A percentile compares a stretch with the other conserved stretches of the same genome.
These are phyloP conservation scores for Clarireedia hainanense DNA, from an alignment of 2,329 filamentous ascomycete genomes.

Conservation along the genomic window DNA sequence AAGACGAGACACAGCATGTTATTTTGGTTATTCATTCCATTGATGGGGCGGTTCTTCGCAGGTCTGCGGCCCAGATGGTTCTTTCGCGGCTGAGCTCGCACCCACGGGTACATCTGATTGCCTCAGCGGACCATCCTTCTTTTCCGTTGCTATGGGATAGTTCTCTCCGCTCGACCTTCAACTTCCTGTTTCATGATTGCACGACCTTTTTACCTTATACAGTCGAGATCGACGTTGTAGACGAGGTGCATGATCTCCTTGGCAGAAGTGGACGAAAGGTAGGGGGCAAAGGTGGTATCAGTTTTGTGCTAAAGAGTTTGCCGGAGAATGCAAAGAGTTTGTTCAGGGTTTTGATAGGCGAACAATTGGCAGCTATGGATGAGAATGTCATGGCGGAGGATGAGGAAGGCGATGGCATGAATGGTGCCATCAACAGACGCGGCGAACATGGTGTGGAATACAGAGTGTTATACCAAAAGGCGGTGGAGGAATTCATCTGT, in stretches of 20 bases:
- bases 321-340: constrained; percentile 87
- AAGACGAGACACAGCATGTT: constrained; percentile 39
- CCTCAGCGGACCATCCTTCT: constrained; percentile 80
- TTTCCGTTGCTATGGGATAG: constrained; percentile 88
- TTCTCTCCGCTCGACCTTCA: constrained; percentile 71
- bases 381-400: constrained; percentile 37
- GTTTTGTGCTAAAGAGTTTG: constrained; percentile 81
- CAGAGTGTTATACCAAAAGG: constrained; percentile 85
- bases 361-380: constrained; percentile 66
- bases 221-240: constrained; percentile 73
- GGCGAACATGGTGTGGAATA: constrained; percentile 70
- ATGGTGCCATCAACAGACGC: constrained; percentile 12
- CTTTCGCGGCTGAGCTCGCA: constrained; percentile 72
- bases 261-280: constrained; percentile 72
- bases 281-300: constrained; percentile 84
- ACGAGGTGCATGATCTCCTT: constrained; percentile 81
- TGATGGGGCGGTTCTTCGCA: constrained; percentile 71
- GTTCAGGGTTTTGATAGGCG: constrained; percentile 76
- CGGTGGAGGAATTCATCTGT: constrained; percentile 93
- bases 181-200: constrained; percentile 87
- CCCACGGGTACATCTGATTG: constrained; percentile 62
- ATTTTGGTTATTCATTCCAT: constrained; percentile 79
- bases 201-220: constrained; percentile 77
- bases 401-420: constrained; percentile 30
- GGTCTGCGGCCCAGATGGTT: constrained; percentile 58